Evolutionary conservation across 1,284 basidiomycete genomes (phyloP).

Genomic region (Meripilus lineatus): DNA sequence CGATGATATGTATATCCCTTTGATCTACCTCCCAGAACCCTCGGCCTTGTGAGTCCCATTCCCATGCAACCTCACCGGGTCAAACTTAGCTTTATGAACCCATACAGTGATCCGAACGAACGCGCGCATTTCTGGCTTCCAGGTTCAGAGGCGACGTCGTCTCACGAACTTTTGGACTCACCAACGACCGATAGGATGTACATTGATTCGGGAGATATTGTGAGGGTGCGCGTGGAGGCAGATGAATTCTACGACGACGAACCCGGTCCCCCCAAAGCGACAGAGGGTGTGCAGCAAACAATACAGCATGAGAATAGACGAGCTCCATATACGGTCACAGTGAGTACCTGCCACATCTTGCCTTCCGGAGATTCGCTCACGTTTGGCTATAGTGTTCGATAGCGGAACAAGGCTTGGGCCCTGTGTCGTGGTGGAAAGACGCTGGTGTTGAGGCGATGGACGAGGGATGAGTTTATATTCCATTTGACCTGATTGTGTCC

Average conservation of each 20-base stretch:
- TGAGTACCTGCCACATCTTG: conserved; percentile 35
- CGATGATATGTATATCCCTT: conserved; percentile 85
- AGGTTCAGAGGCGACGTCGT: conserved; percentile 48
- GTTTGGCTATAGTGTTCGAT: conserved; percentile 67
- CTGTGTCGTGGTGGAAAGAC: conserved; percentile 65
- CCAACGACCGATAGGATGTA: conserved; percentile 74
- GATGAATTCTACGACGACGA: conserved; percentile 92
- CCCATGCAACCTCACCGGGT: not conserved
- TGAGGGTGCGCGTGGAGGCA: conserved; percentile 85
- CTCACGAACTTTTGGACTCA: conserved; percentile 66
- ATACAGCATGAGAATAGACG: conserved; percentile 47
- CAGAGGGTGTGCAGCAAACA: conserved; percentile 56
- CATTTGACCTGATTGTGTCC: too few relatives aligned
- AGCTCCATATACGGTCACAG: conserved; percentile 73
- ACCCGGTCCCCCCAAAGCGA: conserved; percentile 76
- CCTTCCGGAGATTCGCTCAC: not conserved
- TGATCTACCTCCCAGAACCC: conserved; percentile 69
- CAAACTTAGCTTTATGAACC: too few relatives aligned
- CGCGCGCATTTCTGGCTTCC: conserved; percentile 82
- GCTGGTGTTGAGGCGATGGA: conserved; percentile 38
- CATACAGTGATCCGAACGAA: conserved; percentile 70
- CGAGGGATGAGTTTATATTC: conserved; percentile 26
- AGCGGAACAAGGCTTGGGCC: conserved; percentile 85
- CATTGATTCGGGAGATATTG: conserved; percentile 76
- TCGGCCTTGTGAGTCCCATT: conserved; percentile 62